Evolutionary conservation across 1,284 basidiomycete genomes (phyloP).

Genomic region (Puccinia horiana): DNA sequence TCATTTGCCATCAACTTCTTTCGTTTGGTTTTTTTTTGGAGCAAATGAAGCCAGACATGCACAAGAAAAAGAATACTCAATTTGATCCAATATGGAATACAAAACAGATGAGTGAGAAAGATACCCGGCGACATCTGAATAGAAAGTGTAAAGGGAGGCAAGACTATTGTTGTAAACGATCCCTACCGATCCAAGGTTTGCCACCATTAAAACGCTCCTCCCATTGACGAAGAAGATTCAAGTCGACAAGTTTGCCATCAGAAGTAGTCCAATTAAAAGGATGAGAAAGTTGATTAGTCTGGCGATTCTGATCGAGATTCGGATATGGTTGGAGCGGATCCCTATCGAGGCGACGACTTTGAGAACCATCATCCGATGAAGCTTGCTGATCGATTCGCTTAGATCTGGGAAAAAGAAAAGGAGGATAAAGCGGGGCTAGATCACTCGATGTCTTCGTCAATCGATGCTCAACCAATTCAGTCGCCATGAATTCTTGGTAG

Average conservation of each 20-base stretch:
- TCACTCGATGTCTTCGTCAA: constrained; percentile 48
- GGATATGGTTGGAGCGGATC: too few species aligned
- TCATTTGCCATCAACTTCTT: neutral
- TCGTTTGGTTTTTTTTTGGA: neutral
- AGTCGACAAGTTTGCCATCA: constrained; percentile 71
- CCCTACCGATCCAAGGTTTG: constrained; percentile 67
- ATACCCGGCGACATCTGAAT: too few species aligned
- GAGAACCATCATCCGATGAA: neutral
- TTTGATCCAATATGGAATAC: neutral
- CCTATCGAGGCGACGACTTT: too few species aligned
- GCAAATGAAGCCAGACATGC: neutral
- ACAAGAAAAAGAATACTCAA: too few species aligned
- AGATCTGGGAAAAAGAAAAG: neutral
- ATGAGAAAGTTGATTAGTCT: constrained; percentile 63
- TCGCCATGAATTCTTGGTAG: constrained; percentile 56
- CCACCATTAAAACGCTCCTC: constrained; percentile 69
- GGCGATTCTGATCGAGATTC: neutral
- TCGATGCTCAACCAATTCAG: constrained; percentile 21
- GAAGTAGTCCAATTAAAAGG: constrained; percentile 60
- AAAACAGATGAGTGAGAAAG: neutral
- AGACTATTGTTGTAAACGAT: constrained; percentile 53
- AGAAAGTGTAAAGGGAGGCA: neutral
- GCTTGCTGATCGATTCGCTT: neutral
- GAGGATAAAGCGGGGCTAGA: neutral
- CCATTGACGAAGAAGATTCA: constrained; percentile 71